Evolutionary conservation across 371 early-diverging fungal species (phyloP), one percentile per base, ranked within the genome.

Genomic region (Apophysomyces trapeziformis): DNA sequence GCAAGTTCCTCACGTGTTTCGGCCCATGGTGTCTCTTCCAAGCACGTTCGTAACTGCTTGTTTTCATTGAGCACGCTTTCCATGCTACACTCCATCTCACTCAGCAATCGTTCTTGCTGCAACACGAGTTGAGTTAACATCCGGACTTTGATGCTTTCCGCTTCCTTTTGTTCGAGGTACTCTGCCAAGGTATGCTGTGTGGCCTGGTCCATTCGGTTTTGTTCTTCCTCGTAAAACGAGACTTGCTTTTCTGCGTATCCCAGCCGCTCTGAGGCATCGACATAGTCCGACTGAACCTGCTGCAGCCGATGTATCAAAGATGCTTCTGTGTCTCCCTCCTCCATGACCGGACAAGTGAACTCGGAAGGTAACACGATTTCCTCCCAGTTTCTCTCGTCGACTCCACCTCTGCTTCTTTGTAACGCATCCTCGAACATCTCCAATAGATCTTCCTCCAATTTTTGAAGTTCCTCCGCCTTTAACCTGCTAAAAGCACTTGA

Each of bases 61-160:
- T 63, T 60, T 9, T 46, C 56, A 43, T 57, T 54, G 21, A 50
- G 54, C 21, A 50, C 54, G 8, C 7, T 21, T 9, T 50, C 54
- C 54, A 50, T 50, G 21, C 21, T 50, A 21, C 21, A 18, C 35
- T 50, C 45, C 50, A 71, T 61, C 46, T 64, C 58, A 32, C 61
- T 37, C 1, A 75, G 65, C 1, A 75, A 47, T 9, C 57, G 63
- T 50, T 71, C 75, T 61, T 75, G 75, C 9, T 62, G 5, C 8
- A 63, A 1, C 5, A 75, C 37, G 2, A 75, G 43, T 2, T 75
- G 47, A 0, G 2, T 32, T 37, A 71, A 69, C 13, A 44, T 64
- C 41, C 46, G 68, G n/a, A 38, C 56, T 43, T 64, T 47, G 7
- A 57, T 13, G 18, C 16, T 32, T 1, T 64, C 57, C 16, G 66